A percentile compares a stretch with the other conserved stretches of the same genome.
Conservation (phyloP, 345 rosid species). For the Hevea brasiliensis region DNA sequence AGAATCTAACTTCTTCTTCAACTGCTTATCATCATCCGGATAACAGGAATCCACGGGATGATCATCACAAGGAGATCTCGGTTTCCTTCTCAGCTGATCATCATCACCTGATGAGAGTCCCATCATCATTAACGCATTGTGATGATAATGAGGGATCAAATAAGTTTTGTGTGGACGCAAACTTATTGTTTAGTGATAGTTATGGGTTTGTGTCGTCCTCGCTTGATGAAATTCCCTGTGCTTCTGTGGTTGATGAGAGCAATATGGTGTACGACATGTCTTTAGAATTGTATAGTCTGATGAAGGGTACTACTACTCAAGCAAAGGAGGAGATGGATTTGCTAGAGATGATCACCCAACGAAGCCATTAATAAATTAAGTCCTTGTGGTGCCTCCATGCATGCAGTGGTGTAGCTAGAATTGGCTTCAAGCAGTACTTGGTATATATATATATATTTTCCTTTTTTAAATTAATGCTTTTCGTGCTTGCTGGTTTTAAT, state of each 20-base stretch:
- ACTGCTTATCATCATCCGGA: background rate
- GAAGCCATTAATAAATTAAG: background rate
- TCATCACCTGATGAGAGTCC: background rate
- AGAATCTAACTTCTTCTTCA: constrained; percentile 14
- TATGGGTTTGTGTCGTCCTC: constrained; percentile 17
- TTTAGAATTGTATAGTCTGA: constrained; percentile 18
- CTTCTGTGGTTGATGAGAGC: constrained; percentile 23
- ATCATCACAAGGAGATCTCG: background rate
- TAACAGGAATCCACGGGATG: background rate
- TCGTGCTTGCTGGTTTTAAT: too few species aligned
- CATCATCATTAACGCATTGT: background rate
- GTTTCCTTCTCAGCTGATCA: background rate
- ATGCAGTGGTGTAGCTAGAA: too few species aligned
- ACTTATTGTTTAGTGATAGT: background rate
- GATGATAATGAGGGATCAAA: background rate
- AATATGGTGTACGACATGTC: constrained; percentile 15
- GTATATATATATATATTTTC: too few species aligned
- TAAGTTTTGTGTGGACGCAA: constrained; percentile 1
- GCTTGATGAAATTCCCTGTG: constrained; percentile 21
- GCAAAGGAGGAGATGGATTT: constrained; percentile 38
- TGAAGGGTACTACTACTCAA: background rate
- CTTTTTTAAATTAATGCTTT: too few species aligned
- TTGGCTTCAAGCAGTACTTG: too few species aligned
- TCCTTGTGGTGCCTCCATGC: too few species aligned
- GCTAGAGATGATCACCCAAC: constrained; percentile 39